A percentile compares a stretch with the other conserved stretches of the same genome.
Conservation (phyloP, 2,329 filamentous ascomycete genomes). For the Immersiporthe knoxdaviesiana region DNA sequence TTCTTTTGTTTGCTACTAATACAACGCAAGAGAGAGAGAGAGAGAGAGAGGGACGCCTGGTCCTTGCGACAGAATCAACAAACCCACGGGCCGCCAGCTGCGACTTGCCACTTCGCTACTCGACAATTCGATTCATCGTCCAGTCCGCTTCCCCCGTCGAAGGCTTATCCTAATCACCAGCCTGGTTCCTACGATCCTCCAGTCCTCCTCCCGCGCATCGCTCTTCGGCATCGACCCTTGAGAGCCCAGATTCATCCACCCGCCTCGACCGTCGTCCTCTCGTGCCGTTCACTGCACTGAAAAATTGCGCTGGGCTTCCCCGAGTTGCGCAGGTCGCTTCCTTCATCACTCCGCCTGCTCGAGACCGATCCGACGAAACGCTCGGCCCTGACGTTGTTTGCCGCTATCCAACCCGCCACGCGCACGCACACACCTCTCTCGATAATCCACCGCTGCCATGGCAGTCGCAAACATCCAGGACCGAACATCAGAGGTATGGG, state of each 20-base stretch:
- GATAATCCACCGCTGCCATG: slow-evolving; percentile 47
- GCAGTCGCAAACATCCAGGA: slow-evolving; percentile 85
- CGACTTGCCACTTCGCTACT: slow-evolving; percentile 19
- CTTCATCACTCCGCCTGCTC: slow-evolving; percentile 3
- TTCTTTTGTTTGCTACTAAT: slow-evolving; percentile 17
- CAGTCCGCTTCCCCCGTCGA: slow-evolving; percentile 13
- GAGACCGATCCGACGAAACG: slow-evolving; percentile 4
- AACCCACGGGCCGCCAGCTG: slow-evolving; percentile 26
- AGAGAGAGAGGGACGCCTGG: slow-evolving; percentile 1
- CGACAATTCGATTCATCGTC: slow-evolving; percentile 5
- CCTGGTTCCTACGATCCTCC: slow-evolving; percentile 12
- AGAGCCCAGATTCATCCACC: neutral
- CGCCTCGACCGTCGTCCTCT: neutral
- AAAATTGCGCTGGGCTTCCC: neutral
- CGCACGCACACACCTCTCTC: neutral
- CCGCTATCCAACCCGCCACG: neutral
- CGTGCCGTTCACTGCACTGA: neutral
- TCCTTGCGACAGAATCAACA: neutral
- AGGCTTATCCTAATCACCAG: slow-evolving; percentile 25
- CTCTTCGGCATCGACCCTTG: slow-evolving; percentile 1
- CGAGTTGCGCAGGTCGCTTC: slow-evolving; percentile 28
- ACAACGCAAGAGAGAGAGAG: slow-evolving; percentile 7
- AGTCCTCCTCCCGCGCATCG: slow-evolving; percentile 13
- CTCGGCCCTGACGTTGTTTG: slow-evolving; percentile 1
- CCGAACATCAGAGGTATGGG: slow-evolving; percentile 72